Base-by-base conservation (phyloP, 2,329 filamentous ascomycete species). In the Venturia pyrina region DNA sequence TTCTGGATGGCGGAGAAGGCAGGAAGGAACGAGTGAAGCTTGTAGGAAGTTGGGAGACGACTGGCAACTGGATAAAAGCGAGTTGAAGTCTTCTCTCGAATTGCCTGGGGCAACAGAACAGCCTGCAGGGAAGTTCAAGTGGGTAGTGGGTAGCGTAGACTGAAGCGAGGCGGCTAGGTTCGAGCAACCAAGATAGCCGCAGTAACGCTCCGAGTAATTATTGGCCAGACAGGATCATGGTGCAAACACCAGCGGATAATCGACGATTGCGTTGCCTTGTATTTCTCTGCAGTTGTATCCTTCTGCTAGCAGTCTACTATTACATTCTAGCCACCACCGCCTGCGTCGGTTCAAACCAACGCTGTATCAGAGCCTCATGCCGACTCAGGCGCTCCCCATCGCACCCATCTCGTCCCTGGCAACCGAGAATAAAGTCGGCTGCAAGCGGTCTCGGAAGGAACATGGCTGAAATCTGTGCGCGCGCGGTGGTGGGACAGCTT, bases 1-100 rank as follows among this genome's bases (percentile, higher is more conserved):
- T 62, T 62, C 60, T 62, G 32, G 37, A 46, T 62, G 60, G 43
- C 60, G 60, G 60, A 62, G 60, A 62, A 62, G 60, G 60, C 60
- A 46, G 43, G 60, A 43, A 43, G 0, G 60, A 62, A 28, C 21
- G 37, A 43, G 21, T 28, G 60, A 62, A 40, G 57, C 40, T 43
- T 32, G 32, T 17, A 15, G 57, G 13, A 28, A 21, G 21, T 5
- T 53, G 46, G 10, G 21, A 50, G 21, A 13, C 0, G 46, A 3
- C 10, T 11, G 17, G 48, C 48, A 28, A 15, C 13, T 1, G 48
- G 48, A 17, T 53, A 15, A 53, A 53, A 53, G 21, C 21, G 8
- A 15, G 21, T 28, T 53, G 48, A 53, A 53, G 48, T 53, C 24
- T 21, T 28, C n/a, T 24, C 46, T 28, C 21, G 48, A 53, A 53